A percentile compares a stretch with the other conserved stretches of the same genome.
Conservation (phyloP, 495 filamentous ascomycete genomes). For the Amniculicola lignicola region DNA sequence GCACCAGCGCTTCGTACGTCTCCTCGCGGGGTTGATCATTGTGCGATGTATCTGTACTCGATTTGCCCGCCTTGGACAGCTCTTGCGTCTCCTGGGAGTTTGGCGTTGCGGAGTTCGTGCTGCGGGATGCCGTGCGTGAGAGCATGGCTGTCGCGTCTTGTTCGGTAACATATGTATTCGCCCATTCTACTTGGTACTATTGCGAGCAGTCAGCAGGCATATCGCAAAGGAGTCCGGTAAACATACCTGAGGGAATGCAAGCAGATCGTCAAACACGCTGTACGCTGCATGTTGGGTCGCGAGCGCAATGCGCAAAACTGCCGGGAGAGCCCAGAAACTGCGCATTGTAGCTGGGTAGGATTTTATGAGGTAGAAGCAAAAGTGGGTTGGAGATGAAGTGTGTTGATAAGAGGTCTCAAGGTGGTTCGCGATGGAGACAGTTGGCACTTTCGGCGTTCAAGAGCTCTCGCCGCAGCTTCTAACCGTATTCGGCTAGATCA, state of each 20-base stretch:
- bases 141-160: conserved; percentile 56
- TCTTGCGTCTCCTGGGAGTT: conserved; percentile 30
- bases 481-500: no score
- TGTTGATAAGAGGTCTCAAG: no score
- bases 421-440: conserved; percentile 10
- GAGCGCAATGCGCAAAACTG: conserved; percentile 43
- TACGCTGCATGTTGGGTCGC: conserved; percentile 62
- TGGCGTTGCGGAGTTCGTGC: conserved; percentile 26
- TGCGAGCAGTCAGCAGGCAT: conserved; percentile 14
- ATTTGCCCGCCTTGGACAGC: conserved; percentile 24
- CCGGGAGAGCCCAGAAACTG: conserved; percentile 43
- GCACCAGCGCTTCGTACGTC: conserved; percentile 70
- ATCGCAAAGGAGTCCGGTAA: neutral
- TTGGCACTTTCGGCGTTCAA: conserved; percentile 18
- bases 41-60: conserved; percentile 22
- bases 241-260: conserved; percentile 85
- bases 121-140: conserved; percentile 15
- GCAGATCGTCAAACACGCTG: conserved; percentile 83
- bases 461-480: no score
- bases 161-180: conserved; percentile 70
- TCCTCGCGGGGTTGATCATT: conserved; percentile 35
- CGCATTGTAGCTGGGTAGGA: conserved; percentile 35
- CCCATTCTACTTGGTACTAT: conserved; percentile 80
- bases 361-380: no score
- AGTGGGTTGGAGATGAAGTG: no score